Evolutionary conservation across 2,329 filamentous ascomycete genomes (phyloP), one percentile per base, ranked within the genome.

Genomic region (Paecilomyces sp.): DNA sequence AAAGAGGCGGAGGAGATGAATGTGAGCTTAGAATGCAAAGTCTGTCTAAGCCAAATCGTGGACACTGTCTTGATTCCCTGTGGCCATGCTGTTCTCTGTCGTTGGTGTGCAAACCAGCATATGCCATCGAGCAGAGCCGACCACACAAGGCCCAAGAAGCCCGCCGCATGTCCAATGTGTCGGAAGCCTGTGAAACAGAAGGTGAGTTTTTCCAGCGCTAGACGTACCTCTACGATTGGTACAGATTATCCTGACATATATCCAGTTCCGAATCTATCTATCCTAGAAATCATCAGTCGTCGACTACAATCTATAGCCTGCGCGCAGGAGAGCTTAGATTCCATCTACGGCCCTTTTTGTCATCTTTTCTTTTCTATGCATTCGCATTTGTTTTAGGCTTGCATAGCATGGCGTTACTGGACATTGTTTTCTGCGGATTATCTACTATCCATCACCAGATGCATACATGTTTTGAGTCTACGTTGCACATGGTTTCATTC

Each of bases 81-180:
- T 61, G 82, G 82, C 0, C 81, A 84, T 66, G 74, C 83, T 62
- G 75, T 80, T 34, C 80, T 84, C 74, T 84, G 82, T 65, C 71
- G 75, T 47, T 84, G 81, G 81, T 84, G 82, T 63, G 80, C 80
- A 2, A 79, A 81, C 56, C 75, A 80, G 56, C 75, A 79, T 53
- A 74, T 80, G 34, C 81, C 81, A 2, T 71, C 76, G 1, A 73
- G 73, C 65, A 68, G 74, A 59, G 65, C 71, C 30, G 76, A 79
- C 65, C 62, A 50, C 30, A 63, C 62, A 2, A 61, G 62, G 52
- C 63, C 64, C 18, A 64, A 62, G 28, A 59, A 54, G 5, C 33
- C 58, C n/a, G 61, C 64, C 12, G 58, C 51, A 2, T 73, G 71
- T 60, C 69, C 70, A 12, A 64, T 73, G 55, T 73, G 71, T 57